Evolutionary conservation across 1,284 basidiomycete species (phyloP).

Genomic region (Ceratobasidium sp.): DNA sequence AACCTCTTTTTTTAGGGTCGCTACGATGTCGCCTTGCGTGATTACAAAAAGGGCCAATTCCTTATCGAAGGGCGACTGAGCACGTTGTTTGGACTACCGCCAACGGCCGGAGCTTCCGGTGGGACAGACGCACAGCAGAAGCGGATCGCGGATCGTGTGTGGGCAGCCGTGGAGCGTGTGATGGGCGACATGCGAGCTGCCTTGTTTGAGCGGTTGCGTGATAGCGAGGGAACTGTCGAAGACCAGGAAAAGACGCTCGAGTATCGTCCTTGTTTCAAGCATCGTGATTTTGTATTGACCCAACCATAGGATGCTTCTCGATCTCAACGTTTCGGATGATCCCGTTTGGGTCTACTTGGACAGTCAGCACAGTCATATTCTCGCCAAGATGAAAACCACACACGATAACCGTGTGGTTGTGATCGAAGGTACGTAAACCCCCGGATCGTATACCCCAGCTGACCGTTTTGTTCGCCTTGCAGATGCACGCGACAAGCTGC

Average conservation of each 20-base stretch:
- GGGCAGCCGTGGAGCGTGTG: conserved; percentile 94
- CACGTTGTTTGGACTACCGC: conserved; percentile 58
- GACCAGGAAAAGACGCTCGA: conserved; percentile 98
- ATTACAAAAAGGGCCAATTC: conserved; percentile 98
- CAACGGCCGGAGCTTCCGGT: conserved; percentile 78
- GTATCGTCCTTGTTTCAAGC: conserved; percentile 63
- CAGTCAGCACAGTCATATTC: conserved; percentile 88
- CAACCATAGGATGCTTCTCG: conserved; percentile 78
- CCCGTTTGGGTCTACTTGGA: conserved; percentile 97
- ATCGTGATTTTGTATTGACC: conserved; percentile 25
- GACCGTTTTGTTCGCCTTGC: neutral
- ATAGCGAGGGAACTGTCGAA: conserved; percentile 83
- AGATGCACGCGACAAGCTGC: conserved; percentile 30
- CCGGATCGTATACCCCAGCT: conserved; percentile 26
- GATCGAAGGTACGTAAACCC: conserved; percentile 66
- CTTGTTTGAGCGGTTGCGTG: conserved; percentile 82
- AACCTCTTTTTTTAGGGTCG: conserved; percentile 70
- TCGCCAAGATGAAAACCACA: conserved; percentile 79
- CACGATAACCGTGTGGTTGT: conserved; percentile 69
- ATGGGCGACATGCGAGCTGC: conserved; percentile 91
- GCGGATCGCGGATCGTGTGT: conserved; percentile 95
- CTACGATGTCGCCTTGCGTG: conserved; percentile 93
- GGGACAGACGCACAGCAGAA: conserved; percentile 79
- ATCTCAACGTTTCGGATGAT: conserved; percentile 84
- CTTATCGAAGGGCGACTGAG: conserved; percentile 79